Evolutionary conservation across 495 filamentous ascomycete species (phyloP).

Genomic region (Penicillium tannophilum): DNA sequence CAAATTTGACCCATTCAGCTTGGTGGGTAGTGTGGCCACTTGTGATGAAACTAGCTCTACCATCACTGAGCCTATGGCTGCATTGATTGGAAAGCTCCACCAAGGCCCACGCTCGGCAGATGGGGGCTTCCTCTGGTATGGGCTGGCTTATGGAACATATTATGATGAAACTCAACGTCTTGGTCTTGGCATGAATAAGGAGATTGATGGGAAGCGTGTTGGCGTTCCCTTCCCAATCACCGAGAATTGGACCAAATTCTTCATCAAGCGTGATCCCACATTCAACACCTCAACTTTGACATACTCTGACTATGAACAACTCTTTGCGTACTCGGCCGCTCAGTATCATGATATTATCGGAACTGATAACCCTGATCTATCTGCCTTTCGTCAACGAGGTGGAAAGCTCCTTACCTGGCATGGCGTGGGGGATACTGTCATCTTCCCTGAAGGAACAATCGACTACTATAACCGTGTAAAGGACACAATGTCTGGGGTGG

Average conservation of each 20-base stretch:
- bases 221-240: too few species aligned
- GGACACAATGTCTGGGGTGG: background rate
- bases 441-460: background rate
- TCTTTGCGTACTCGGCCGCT: background rate
- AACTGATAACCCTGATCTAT: background rate
- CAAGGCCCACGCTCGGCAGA: slow-evolving; percentile 25
- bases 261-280: too few species aligned
- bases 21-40: slow-evolving; percentile 50
- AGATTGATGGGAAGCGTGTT: too few species aligned
- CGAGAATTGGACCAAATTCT: too few species aligned
- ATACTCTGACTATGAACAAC: background rate
- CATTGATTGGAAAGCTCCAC: slow-evolving; percentile 19
- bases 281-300: background rate
- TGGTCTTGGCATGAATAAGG: too few species aligned
- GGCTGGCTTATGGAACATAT: too few species aligned
- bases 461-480: background rate
- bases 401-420: background rate
- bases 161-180: too few species aligned
- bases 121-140: background rate
- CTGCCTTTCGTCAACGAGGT: background rate
- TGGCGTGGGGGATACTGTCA: background rate
- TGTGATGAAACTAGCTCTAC: slow-evolving; percentile 35
- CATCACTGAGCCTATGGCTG: slow-evolving; percentile 16
- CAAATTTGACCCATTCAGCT: slow-evolving; percentile 43
- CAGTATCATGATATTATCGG: too few species aligned